A percentile compares a stretch with the other conserved stretches of the same genome.
Conservation (phyloP, 805 yeast species). For the Helenozyma baotianmanensis region DNA sequence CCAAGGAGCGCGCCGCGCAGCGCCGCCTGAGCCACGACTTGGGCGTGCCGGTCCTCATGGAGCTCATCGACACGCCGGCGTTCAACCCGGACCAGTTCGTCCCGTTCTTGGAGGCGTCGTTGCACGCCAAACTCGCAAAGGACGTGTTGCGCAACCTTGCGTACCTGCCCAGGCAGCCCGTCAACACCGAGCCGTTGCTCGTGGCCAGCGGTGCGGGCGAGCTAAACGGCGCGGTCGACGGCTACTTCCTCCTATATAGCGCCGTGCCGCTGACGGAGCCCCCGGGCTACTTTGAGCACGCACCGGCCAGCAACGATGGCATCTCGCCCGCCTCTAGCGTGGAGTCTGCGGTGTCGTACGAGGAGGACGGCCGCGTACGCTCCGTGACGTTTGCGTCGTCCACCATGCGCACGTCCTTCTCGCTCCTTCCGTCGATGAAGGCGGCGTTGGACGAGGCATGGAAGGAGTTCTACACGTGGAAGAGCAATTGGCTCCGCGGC, state of each 20-base stretch:
- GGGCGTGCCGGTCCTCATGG: conserved; percentile 50
- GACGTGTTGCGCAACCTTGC: conserved; percentile 59
- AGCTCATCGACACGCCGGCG: conserved; percentile 71
- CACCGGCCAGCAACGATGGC: conserved; percentile 3
- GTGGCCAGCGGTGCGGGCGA: conserved; percentile 80
- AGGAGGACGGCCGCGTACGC: conserved; percentile 5
- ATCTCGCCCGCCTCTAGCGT: conserved; percentile 2
- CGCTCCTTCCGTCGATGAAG: conserved; percentile 44
- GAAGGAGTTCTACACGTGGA: conserved; percentile 58
- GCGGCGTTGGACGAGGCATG: conserved; percentile 67
- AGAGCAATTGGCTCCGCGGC: conserved; percentile 55
- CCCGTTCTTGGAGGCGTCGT: conserved; percentile 70
- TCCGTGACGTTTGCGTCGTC: conserved; percentile 3
- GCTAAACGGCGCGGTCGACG: conserved; percentile 70
- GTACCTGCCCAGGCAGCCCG: conserved; percentile 57
- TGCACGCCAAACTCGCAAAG: conserved; percentile 57
- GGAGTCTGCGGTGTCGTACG: conserved; percentile 6
- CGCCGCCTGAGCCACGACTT: conserved; percentile 17
- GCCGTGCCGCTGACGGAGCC: conserved; percentile 63
- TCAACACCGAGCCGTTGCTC: conserved; percentile 59
- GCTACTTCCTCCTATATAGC: conserved; percentile 64
- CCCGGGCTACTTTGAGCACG: conserved; percentile 47
- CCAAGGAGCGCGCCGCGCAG: too few species aligned
- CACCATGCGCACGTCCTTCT: conserved; percentile 22
- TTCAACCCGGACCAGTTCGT: conserved; percentile 62